Base-by-base conservation (phyloP, 1,284 basidiomycete species). In the Kalmanozyma brasiliensis region DNA sequence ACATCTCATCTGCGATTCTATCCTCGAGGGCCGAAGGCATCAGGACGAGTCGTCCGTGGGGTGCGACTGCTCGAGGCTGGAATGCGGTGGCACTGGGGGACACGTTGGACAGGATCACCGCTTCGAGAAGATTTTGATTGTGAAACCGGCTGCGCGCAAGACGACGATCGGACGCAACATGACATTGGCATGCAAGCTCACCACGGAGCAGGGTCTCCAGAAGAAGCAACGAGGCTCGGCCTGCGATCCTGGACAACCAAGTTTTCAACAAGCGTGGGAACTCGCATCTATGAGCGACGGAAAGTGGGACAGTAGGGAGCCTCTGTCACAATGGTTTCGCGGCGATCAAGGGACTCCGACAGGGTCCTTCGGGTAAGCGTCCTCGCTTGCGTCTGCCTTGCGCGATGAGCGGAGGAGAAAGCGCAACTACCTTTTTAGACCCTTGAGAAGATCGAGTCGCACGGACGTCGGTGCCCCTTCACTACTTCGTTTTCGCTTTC, bases 81-180 rank as follows among this genome's bases (percentile, higher is more conserved):
- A 22, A 4, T 35, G 48, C 33, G 16, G 13, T 4, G 48, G 30
- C 20, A 40, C 24, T 7, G 30, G 6, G 35, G 24, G 16, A 37
- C 22, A 19, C 16, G 29, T 7, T 20, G 24, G 20, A n/a, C 24
- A 37, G 11, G 37, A 29, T 11, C 26, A 11, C 20, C 38, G 32
- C 30, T 52, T 43, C 40, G 22, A 44, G 36, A 45, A 61, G 30
- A 34, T 40, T 11, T 53, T 23, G 23, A 6, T 48, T 23, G 45
- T 43, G 49, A 48, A 49, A 52, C 51, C 16, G 24, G 11, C 38
- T 34, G 40, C 46, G 32, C 49, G 33, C 34, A 29, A 43, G 13
- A 41, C 41, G 46, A 53, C 29, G 58, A 61, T 61, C 58, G 51
- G 24, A 53, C 40, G 26, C 30, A 33, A 49, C 58, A 53, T 60